Conservation (phyloP, 1,284 basidiomycete species). For the Ceratobasidium sp. region DNA sequence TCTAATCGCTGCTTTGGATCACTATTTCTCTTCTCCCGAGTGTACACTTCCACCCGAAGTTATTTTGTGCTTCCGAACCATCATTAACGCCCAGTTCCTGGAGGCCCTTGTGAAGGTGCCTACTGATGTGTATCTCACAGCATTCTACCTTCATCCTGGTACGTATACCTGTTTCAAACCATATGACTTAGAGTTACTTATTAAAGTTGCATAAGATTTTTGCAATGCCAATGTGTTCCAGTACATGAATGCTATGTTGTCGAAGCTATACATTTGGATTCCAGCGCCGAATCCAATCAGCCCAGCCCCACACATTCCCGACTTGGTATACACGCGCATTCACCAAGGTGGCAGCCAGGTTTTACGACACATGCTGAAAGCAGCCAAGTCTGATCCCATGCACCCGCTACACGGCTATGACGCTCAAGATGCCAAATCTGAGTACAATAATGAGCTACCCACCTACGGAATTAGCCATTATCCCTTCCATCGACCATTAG, state of each 20-base stretch:
- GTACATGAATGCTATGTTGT: conserved; percentile 15
- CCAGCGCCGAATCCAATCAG: neutral
- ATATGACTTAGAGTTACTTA: neutral
- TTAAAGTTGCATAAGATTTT: neutral
- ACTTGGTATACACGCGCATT: conserved; percentile 2
- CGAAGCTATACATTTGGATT: neutral
- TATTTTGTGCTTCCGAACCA: neutral
- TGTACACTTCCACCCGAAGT: neutral
- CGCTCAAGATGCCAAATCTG: conserved; percentile 12
- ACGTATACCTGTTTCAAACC: neutral
- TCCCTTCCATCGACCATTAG: conserved; percentile 12
- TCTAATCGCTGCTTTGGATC: neutral
- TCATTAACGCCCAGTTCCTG: neutral
- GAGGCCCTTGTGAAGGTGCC: neutral
- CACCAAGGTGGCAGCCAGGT: neutral
- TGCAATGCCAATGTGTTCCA: neutral
- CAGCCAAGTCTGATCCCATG: neutral
- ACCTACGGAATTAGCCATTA: neutral
- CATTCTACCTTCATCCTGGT: conserved; percentile 6
- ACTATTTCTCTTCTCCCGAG: neutral
- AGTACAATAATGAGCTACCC: neutral
- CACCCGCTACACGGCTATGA: conserved; percentile 4
- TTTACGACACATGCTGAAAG: conserved; percentile 6
- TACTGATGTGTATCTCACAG: neutral
- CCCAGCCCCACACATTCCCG: neutral